Evolutionary conservation across 2,329 filamentous ascomycete species (phyloP).

Genomic region (Tolypocladium album): DNA sequence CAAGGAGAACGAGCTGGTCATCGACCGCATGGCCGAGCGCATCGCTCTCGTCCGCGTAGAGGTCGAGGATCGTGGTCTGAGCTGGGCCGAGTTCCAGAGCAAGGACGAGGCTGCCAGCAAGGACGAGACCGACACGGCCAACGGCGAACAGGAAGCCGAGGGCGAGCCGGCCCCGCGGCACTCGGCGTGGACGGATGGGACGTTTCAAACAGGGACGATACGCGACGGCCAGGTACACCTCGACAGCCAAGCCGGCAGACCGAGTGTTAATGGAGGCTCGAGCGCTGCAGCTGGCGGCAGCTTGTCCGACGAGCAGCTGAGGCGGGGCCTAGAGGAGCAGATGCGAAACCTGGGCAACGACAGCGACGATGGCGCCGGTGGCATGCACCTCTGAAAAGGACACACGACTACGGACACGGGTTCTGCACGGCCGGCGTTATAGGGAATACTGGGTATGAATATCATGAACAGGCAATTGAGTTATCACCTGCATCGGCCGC

Average conservation of each 20-base stretch:
- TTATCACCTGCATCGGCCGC: too few species aligned
- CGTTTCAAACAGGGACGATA: slow-evolving; percentile 50
- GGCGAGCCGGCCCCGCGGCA: slow-evolving; percentile 10
- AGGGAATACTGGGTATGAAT: background rate
- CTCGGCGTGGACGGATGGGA: slow-evolving; percentile 50
- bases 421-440: slow-evolving; percentile 1
- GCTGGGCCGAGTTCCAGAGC: slow-evolving; percentile 46
- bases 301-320: slow-evolving; percentile 48
- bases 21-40: slow-evolving; percentile 56
- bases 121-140: slow-evolving; percentile 9
- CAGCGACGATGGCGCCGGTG: slow-evolving; percentile 36
- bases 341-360: slow-evolving; percentile 34
- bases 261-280: slow-evolving; percentile 2
- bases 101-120: slow-evolving; percentile 28
- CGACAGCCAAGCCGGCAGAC: slow-evolving; percentile 18
- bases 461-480: background rate
- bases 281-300: slow-evolving; percentile 26
- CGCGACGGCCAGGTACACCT: slow-evolving; percentile 37
- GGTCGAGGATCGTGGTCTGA: slow-evolving; percentile 46
- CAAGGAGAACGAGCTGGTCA: slow-evolving; percentile 58
- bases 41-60: slow-evolving; percentile 53
- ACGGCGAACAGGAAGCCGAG: background rate
- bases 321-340: slow-evolving; percentile 42
- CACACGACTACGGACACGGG: background rate
- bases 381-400: slow-evolving; percentile 45